Base-by-base conservation (phyloP, 2,329 filamentous ascomycete species). In the Verticillium nonalfalfae region DNA sequence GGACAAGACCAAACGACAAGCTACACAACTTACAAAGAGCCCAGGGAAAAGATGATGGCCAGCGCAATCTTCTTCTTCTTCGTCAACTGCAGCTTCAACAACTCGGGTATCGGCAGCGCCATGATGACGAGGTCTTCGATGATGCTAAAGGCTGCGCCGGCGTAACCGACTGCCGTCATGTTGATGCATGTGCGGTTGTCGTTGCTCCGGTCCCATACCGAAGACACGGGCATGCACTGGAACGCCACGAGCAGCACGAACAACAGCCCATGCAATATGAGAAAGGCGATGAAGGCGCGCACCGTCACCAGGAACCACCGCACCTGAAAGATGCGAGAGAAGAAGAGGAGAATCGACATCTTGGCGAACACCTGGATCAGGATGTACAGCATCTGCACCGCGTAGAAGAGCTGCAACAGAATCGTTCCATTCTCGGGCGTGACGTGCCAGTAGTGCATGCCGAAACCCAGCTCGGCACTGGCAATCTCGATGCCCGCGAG, bases 91-190 rank as follows among this genome's bases (percentile, higher is more conserved):
- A 90, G 85, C 50, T 79, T 78, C 4, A 84, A 84, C 60, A 90
- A 71, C 45, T 88, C 84, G 2, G 85, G 85, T 74, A 89, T 85
- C 0, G 86, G 87, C 13, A 89, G 76, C 55, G 88, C 82, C n/a
- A 90, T 76, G 36, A 90, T 84, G 45, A 85, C 82, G 38, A 90
- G 73, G 65, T 90, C 88, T 18, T 87, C 89, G 60, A 87, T 83
- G 65, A 90, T 87, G 73, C 89, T 89, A 59, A 89, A 79, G 0
- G 85, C 86, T 1, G 86, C 85, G 1, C 85, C 89, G 6, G 85
- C 85, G 10, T 89, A 83, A 66, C 88, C 87, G 39, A 90, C 78
- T 1, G 84, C 86, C 60, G 87, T 78, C 45, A 87, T 84, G 68
- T 88, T 81, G 57, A 80, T 84, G 69, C 87, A 90, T 38, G 74